Base-by-base conservation (phyloP, 805 yeast species). In the Sungouiella thailandica region DNA sequence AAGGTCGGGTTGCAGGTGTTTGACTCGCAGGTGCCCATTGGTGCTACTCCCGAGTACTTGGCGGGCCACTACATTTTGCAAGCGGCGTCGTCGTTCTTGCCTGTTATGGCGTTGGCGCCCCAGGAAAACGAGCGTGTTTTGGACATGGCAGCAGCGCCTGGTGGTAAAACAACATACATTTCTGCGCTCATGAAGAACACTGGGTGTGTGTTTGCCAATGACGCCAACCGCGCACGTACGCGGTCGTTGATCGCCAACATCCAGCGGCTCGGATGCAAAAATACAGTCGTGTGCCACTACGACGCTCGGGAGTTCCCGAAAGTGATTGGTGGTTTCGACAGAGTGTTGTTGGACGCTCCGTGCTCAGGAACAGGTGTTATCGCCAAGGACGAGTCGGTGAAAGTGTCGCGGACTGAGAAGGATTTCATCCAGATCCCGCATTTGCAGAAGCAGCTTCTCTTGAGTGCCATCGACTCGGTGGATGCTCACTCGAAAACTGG, bases 131-230 rank as follows among this genome's bases (percentile, higher is more conserved):
- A 93, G 68, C 82, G 98, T 54, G 73, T 93, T 25, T 70, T 93
- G 43, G 99, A 93, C 66, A 93, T 93, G 99, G 97, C 98, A 30
- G 95, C 98, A 40, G 97, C 98, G 18, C 98, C 98, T 46, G 98
- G 98, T 68, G 98, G 98, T 64, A 90, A 90, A 58, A 87, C 97
- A 14, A 90, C 98, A 2, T 89, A 87, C 58, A 77, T 90, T 34
- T 78, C 95, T 23, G 97, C 99, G 1, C 62, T 90, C 65, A 93
- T 93, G 97, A 93, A 93, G 57, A 93, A 93, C 62, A 93, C 98
- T 1, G 99, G 99, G 17, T 80, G 90, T 60, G 85, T 93, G 15
- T 89, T 93, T 59, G 99, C 99, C 34, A 93, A 93, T 61, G 99
- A 93, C 66, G 81, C 96, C 37, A 93, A 88, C 68, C 93, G 90